Base-by-base conservation (phyloP, 495 filamentous ascomycete species). In the Talaromyces ruber region DNA sequence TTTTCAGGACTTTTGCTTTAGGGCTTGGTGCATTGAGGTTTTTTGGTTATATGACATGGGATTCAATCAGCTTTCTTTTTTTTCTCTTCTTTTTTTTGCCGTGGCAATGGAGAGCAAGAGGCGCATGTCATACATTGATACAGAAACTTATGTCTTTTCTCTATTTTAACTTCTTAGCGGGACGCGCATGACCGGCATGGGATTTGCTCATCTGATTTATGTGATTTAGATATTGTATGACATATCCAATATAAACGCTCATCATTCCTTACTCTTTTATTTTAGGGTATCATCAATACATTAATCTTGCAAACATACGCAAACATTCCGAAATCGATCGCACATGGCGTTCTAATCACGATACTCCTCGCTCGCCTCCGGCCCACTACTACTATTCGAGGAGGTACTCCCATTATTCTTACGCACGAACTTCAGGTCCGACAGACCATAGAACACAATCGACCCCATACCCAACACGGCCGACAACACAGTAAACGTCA, bases 381-480 rank as follows among this genome's bases (percentile, higher is more conserved):
- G 52, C 52, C 26, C 51, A 12, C 9, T 39, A 29, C 34, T 2
- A 39, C 34, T 2, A 39, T 14, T 16, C 34, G 34, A 14, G 0
- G 34, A 16, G 12, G 47, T 12, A 51, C 21, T 51, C 22, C 24
- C 26, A 0, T 24, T 14, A 24, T n/a, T 22, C 6, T 18, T 34
- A 34, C 29, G 32, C 3, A n/a, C 26, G 34, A 63, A 63, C 60
- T 68, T 68, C 37, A 67, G 30, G 57, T 63, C 68, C 18, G 68
- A 68, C 50, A 83, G 69, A 0, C 84, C 88, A 69, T 88, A 95
- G 81, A 86, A 85, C 0, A 74, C 75, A 63, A 95, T 86, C 50
- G 83, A 79, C 1, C 71, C 80, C 45, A 92, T 76, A 4, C 91
- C 91, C 12, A 90, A 37, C 6, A 92, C 72, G 0, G 89, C 91